Percentiles rank a stretch among this genome's conserved stretches.
Evolutionary conservation across 148 eudicot genomes (phyloP).

Genomic region (Vaccinium corymbosum): DNA sequence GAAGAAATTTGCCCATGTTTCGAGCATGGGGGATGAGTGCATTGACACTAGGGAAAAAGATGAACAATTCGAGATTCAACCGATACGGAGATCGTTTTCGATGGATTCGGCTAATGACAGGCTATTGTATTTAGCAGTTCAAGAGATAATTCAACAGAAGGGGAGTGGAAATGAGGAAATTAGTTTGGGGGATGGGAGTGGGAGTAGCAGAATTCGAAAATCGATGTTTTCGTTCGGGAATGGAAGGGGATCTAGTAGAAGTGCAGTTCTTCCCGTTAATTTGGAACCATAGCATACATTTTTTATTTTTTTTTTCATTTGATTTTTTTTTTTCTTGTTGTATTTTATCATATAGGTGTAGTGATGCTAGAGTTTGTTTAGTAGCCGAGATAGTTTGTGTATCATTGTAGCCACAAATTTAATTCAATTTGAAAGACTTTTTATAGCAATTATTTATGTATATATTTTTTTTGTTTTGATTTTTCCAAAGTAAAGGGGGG

Average conservation of each 20-base stretch:
- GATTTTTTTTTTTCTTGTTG: background rate
- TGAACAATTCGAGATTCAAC: conserved; percentile 46
- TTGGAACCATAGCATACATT: conserved; percentile 33
- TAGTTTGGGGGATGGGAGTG: conserved; percentile 23
- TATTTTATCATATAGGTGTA: conserved; percentile 15
- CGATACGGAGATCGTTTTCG: conserved; percentile 76
- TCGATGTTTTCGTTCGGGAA: conserved; percentile 68
- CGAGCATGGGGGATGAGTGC: conserved; percentile 79
- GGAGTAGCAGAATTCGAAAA: conserved; percentile 44
- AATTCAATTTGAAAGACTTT: conserved; percentile 10
- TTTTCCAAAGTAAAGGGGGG: too few species aligned
- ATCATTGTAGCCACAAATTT: conserved; percentile 1
- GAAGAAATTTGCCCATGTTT: conserved; percentile 28
- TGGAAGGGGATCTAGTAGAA: conserved; percentile 50
- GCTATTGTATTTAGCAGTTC: conserved; percentile 55
- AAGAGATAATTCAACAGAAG: conserved; percentile 30
- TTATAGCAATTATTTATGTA: background rate
- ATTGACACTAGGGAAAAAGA: conserved; percentile 51
- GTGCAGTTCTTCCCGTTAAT: conserved; percentile 51
- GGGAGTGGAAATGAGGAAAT: conserved; percentile 22
- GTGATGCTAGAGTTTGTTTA: conserved; percentile 11
- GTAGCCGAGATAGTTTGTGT: conserved; percentile 5
- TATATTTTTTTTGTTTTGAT: too few species aligned
- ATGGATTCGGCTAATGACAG: conserved; percentile 70
- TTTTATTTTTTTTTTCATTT: background rate